Evolutionary conservation across 805 yeast genomes (phyloP), one percentile per base, ranked within the genome.

Genomic region (Sungouiella thailandica): DNA sequence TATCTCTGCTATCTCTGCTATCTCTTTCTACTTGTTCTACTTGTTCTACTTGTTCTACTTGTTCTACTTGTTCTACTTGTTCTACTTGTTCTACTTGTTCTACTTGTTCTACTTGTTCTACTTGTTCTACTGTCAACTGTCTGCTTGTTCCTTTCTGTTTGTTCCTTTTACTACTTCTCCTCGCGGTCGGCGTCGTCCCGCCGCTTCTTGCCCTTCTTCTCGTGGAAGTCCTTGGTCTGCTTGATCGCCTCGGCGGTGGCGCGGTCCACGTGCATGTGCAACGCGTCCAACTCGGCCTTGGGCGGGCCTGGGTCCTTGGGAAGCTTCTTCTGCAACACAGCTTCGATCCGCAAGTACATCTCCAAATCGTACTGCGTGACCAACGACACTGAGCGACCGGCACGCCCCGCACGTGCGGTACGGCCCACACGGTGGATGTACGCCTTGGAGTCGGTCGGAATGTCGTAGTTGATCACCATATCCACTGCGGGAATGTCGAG

Each of bases 351-450:
- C 44, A 88, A 65, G 52, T 86, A 84, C 49, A 88, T 65, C 58
- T 89, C 97, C 40, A 93, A 68, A 58, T 93, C 98, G 56, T 93
- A 93, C 58, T 93, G 98, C 0, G 97, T 89, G 20, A 88, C 94
- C 37, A 89, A 65, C 2, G 95, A 83, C 12, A 89, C 70, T 3
- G 96, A 84, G 55, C 81, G 83, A 31, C 96, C 96, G 0, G 90
- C 77, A 47, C 88, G 74, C 13, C 96, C 95, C 1, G 95, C 95
- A 59, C 96, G 80, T 2, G 97, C 96, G 22, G 96, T 88, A 68
- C 97, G 81, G 37, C 97, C 97, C 22, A 89, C 96, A 60, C 95
- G 69, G 57, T 83, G 94, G 46, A 83, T 80, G 50, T 81, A 83
- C 8, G 88, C 85, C 56, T 83, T 85, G 4, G 90, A 83, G 53